Evolutionary conservation across 176 grass and related monocot species (phyloP).

Genomic region (Eragrostis curvula): DNA sequence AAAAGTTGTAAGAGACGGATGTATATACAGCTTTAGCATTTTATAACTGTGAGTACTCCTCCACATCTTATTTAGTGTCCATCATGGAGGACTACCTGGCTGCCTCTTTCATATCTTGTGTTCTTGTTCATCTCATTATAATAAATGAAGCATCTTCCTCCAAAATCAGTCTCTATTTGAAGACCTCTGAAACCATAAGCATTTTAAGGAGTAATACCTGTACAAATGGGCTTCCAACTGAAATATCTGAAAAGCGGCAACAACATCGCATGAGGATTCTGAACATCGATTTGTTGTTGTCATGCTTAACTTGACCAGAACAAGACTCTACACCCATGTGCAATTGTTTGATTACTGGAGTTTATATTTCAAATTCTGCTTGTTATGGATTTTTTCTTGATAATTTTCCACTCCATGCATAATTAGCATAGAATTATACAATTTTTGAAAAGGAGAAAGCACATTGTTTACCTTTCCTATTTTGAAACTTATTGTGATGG

Average conservation of each 20-base stretch:
- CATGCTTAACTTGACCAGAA: not conserved
- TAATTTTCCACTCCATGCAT: not conserved
- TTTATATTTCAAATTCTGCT: not conserved
- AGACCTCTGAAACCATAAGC: not conserved
- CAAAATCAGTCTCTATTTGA: not conserved
- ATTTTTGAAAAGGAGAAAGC: not conserved
- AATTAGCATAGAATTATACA: not conserved
- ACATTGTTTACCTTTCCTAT: not conserved
- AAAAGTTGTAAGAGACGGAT: not conserved
- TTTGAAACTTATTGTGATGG: not conserved
- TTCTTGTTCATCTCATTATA: not conserved
- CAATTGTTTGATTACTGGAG: not conserved
- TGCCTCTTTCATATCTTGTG: not conserved
- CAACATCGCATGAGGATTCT: not conserved
- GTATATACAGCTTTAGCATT: not conserved
- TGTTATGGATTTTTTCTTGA: not conserved
- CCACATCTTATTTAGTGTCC: not conserved
- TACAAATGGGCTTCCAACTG: not conserved
- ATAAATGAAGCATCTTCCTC: constrained; percentile 18
- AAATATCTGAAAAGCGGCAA: not conserved
- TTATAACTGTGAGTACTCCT: not conserved
- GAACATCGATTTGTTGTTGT: constrained; percentile 10
- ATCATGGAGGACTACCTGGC: not conserved
- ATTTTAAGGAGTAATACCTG: not conserved
- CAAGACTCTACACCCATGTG: not conserved